Percentiles rank a stretch among this genome's conserved stretches.
Evolutionary conservation across 108 stramenopile genomes (phyloP).

Genomic region (Pseudonitzschia delicatissima): DNA sequence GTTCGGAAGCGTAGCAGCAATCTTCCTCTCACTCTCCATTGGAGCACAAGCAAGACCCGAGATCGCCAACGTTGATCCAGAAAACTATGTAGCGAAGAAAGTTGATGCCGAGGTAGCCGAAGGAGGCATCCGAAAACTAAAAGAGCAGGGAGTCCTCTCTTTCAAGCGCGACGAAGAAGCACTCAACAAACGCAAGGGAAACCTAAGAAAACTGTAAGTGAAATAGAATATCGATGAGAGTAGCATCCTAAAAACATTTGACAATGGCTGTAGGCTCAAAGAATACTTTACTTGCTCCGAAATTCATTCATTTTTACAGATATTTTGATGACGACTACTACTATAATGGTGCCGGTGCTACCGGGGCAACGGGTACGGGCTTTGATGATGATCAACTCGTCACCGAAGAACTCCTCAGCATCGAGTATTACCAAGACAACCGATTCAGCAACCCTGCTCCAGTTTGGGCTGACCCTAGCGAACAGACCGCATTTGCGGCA

Average conservation of each 20-base stretch:
- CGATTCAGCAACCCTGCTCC: slow-evolving; percentile 2
- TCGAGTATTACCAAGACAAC: slow-evolving; percentile 9
- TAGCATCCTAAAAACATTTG: not conserved
- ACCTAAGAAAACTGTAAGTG: not conserved
- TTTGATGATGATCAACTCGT: not conserved
- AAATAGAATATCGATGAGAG: not conserved
- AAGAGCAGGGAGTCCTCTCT: slow-evolving; percentile 15
- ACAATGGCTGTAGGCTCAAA: no score
- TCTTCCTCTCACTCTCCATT: not conserved
- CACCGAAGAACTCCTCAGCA: slow-evolving; percentile 4
- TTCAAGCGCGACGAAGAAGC: not conserved
- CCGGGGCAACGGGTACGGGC: not conserved
- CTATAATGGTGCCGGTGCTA: slow-evolving; percentile 4
- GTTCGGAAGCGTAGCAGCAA: no score
- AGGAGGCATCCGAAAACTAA: slow-evolving; percentile 15
- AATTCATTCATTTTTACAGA: no score
- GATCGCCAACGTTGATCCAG: not conserved
- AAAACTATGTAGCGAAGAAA: slow-evolving; percentile 8
- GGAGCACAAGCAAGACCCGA: not conserved
- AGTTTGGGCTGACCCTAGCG: not conserved
- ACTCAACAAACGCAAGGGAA: not conserved
- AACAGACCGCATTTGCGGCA: not conserved
- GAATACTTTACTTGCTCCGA: no score
- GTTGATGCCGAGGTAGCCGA: slow-evolving; percentile 14
- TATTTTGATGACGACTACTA: slow-evolving; percentile 6